Evolutionary conservation across 163 green algal species (phyloP).

Genomic region (Scenedesmus sp.): DNA sequence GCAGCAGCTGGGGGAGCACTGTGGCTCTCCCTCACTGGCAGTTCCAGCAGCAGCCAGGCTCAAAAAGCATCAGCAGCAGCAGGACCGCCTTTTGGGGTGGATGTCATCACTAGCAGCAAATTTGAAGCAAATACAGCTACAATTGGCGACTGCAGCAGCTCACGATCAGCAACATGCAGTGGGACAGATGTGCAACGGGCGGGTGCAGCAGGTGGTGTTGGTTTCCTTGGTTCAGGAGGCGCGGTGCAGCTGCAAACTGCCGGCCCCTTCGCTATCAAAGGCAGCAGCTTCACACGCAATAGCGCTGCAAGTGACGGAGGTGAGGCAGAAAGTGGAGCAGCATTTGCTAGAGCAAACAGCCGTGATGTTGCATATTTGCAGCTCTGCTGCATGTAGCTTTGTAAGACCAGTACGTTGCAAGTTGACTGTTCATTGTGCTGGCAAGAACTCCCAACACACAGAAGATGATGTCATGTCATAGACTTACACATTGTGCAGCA

Average conservation of each 20-base stretch:
- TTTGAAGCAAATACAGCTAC: neutral
- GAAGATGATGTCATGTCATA: no score
- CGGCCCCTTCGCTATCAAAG: neutral
- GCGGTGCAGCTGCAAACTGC: neutral
- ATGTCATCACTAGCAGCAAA: neutral
- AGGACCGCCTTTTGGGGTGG: no score
- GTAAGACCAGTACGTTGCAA: no score
- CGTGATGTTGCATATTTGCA: neutral
- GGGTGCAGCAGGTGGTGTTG: neutral
- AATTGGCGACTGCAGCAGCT: neutral
- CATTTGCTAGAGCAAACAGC: no score
- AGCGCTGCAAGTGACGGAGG: neutral
- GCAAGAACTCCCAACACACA: no score
- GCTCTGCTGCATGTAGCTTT: no score
- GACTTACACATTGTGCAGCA: no score
- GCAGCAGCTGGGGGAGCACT: neutral
- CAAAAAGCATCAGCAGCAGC: neutral
- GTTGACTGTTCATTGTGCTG: no score
- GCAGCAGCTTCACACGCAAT: neutral
- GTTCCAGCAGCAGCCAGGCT: neutral
- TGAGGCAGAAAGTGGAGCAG: neutral
- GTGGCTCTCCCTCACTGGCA: neutral
- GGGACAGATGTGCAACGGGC: no score
- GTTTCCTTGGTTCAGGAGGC: neutral
- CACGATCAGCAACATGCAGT: no score